Evolutionary conservation across 106 monocot genomes (phyloP).

Genomic region (Platanthera guangdongensis): DNA sequence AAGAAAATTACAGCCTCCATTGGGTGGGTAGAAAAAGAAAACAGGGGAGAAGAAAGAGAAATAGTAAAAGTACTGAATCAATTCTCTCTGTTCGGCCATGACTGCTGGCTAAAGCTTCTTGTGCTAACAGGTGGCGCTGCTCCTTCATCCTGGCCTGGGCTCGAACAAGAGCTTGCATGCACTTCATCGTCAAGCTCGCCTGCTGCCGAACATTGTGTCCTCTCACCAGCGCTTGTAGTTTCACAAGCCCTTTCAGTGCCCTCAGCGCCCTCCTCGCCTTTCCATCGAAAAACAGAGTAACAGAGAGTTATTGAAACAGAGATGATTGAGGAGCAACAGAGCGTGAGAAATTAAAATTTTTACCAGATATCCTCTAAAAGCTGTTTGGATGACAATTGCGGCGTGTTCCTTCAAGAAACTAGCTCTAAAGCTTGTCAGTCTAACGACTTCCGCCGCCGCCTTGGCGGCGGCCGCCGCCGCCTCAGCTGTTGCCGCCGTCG

Average conservation of each 20-base stretch:
- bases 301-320: not conserved
- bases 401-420: conserved; percentile 49
- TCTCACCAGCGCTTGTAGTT: conserved; percentile 87
- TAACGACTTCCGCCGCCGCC: conserved; percentile 76
- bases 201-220: conserved; percentile 93
- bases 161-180: conserved; percentile 88
- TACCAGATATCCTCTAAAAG: conserved; percentile 88
- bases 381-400: conserved; percentile 74
- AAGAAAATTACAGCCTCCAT: not conserved
- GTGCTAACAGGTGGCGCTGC: conserved; percentile 57
- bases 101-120: not conserved
- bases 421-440: conserved; percentile 44
- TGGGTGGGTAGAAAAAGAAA: not conserved
- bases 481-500: conserved; percentile 77
- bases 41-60: not conserved
- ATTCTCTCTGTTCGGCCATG: conserved; percentile 19
- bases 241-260: conserved; percentile 82
- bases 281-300: not conserved
- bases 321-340: no score
- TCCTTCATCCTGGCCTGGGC: conserved; percentile 74
- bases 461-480: conserved; percentile 79
- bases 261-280: conserved; percentile 84
- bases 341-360: not conserved
- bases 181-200: conserved; percentile 85
- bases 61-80: not conserved